Percentiles rank a stretch among this genome's conserved stretches.
Conservation (phyloP, 2,329 filamentous ascomycete species). For the Parastagonospora avenae region DNA sequence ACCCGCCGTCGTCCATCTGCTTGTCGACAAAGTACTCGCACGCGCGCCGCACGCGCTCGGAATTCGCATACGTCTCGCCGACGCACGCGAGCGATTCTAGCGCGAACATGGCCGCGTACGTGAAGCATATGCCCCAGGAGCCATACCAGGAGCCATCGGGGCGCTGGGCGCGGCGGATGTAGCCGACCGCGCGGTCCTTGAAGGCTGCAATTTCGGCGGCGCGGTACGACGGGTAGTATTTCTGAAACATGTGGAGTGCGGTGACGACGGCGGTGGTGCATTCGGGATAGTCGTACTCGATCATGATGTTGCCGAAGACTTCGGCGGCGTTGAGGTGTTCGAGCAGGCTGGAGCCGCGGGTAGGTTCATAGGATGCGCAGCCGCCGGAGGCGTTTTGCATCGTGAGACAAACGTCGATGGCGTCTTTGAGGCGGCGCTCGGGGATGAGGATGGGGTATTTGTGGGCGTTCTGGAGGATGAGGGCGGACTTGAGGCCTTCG, state of each 20-base stretch:
- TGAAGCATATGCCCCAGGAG: slow-evolving; percentile 97
- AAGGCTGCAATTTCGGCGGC: slow-evolving; percentile 74
- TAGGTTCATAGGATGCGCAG: slow-evolving; percentile 87
- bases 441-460: slow-evolving; percentile 73
- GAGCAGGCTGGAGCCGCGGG: slow-evolving; percentile 75
- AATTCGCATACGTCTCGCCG: slow-evolving; percentile 81
- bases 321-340: slow-evolving; percentile 94
- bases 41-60: slow-evolving; percentile 70
- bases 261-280: slow-evolving; percentile 96
- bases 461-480: slow-evolving; percentile 79
- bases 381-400: slow-evolving; percentile 90
- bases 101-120: slow-evolving; percentile 95
- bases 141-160: slow-evolving; percentile 96
- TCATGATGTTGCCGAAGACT: slow-evolving; percentile 96
- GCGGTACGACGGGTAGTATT: slow-evolving; percentile 82
- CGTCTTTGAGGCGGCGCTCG: slow-evolving; percentile 80
- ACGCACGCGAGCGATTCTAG: slow-evolving; percentile 82
- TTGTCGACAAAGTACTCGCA: slow-evolving; percentile 86
- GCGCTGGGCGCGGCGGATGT: slow-evolving; percentile 80
- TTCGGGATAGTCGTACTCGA: slow-evolving; percentile 97
- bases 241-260: slow-evolving; percentile 79
- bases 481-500: slow-evolving; percentile 84
- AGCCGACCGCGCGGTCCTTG: slow-evolving; percentile 74
- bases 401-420: slow-evolving; percentile 85
- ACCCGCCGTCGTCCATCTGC: slow-evolving; percentile 88